Base-by-base conservation (phyloP, 108 stramenopile species). In the Cylindrotheca fusiformis region DNA sequence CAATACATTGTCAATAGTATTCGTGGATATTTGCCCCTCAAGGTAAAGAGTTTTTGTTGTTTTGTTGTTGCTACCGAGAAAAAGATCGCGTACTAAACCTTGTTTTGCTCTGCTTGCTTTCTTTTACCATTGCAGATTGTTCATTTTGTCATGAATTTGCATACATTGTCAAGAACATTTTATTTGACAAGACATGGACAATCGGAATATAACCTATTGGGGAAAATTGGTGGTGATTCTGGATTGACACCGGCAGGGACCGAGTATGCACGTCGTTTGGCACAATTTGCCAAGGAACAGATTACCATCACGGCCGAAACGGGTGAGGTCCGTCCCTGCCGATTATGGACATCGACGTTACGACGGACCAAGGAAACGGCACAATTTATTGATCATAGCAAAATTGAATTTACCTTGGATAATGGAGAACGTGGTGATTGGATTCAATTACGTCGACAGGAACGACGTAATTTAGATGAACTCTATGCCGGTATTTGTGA, bases 191-290 rank as follows among this genome's bases (percentile, higher is more conserved):
- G 99, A 20, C 99, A 99, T 78, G 99, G 99, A 30, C 97, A 99
- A 77, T 95, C 91, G 17, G 86, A 96, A 67, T 99, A 97, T 86
- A 99, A 99, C 63, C 69, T 96, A 59, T 71, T 93, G 48, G 97
- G 97, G 1, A 96, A 95, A 63, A 99, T 99, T 64, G 99, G 99
- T 45, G 99, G 99, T 14, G 97, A 99, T 93, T 81, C 93, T n/a
- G 87, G 90, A 27, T 79, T 98, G 24, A 88, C 88, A 2, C 80
- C 79, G 17, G 82, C 77, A n/a, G 97, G 97, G 6, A 46, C 75
- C 31, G 84, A 95, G 61, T 99, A 97, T 80, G 95, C 96, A 4
- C 71, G 81, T 30, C 87, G 88, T 55, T 75, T 99, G 47, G 96
- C 91, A 6, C 72, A 75, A 52, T 99, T 95, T 81, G 93, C 95